Base-by-base conservation (phyloP, 441 rosid genomes). In the Capsella rubella region DNA sequence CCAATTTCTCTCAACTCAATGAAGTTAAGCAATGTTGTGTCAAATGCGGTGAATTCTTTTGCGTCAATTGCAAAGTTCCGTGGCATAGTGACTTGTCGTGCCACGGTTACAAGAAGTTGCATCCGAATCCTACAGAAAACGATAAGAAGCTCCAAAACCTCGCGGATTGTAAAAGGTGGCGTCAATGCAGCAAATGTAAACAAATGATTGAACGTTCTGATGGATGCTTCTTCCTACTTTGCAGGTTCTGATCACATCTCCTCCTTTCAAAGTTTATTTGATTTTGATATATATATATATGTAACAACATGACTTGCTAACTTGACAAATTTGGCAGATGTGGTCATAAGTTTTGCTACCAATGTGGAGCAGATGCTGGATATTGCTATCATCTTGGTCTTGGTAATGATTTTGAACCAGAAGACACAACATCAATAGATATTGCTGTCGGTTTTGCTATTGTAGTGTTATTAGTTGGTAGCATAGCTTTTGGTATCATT, bases 81-180 rank as follows among this genome's bases (percentile, higher is more conserved):
- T 92, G 93, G 92, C 96, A 90, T 65, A 71, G 73, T 63, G 77
- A 84, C 76, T 81, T 89, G 78, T 87, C 89, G 6, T 91, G 92
- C 85, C 54, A 81, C 14, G 71, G 28, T 57, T 75, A 81, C 79
- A 80, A 60, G 66, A 69, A 1, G 14, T 49, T 12, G 29, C 57
- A 75, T 51, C 67, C 79, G 8, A 7, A 42, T 25, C 52, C 14
- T 1, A 11, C 47, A n/a, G 6, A 31, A 13, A 70, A 64, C 42
- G 82, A 72, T 37, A 52, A 32, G 35, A 65, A 61, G 80, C 79
- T 87, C 27, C 80, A 67, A 27, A 42, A 69, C 62, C 85, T 87
- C 16, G 90, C 87, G 14, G 57, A 46, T 3, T 10, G 34, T 56
- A 82, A 83, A 7, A 63, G 14, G 11, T 87, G 90, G 89, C 86